Percentiles rank a stretch among this genome's conserved stretches.
Evolutionary conservation across 1,284 basidiomycete genomes (phyloP).

Genomic region (Phellopilus nigrolimitatus): DNA sequence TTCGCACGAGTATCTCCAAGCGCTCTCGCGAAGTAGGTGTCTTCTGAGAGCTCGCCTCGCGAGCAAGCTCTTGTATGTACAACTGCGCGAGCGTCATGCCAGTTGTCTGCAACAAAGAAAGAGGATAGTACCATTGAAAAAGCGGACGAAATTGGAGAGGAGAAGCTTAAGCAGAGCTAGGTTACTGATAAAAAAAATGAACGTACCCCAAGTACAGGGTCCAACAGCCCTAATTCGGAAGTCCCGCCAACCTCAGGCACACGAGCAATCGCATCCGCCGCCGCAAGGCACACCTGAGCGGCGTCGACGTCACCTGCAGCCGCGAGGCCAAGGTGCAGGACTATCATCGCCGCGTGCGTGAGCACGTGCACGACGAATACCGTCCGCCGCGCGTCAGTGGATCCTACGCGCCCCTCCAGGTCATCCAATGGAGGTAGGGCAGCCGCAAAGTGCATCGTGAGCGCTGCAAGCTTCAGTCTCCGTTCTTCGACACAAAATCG

Average conservation of each 20-base stretch:
- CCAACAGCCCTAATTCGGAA: constrained; percentile 21
- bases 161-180: not conserved
- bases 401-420: constrained; percentile 16
- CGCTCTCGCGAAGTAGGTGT: not conserved
- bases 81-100: constrained; percentile 27
- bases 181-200: no score
- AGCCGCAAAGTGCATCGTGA: constrained; percentile 31
- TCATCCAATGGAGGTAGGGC: constrained; percentile 24
- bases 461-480: constrained; percentile 9
- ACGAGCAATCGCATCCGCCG: constrained; percentile 1
- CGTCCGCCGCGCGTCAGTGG: constrained; percentile 20
- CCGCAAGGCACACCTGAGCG: constrained; percentile 25
- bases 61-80: constrained; percentile 25
- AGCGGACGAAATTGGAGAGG: not conserved
- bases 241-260: constrained; percentile 4
- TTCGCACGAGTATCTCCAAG: not conserved
- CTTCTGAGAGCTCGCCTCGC: not conserved
- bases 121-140: not conserved
- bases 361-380: constrained; percentile 30
- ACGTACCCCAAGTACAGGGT: constrained; percentile 28
- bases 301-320: constrained; percentile 25
- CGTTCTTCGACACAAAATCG: not conserved
- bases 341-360: constrained; percentile 31
- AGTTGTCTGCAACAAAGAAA: constrained; percentile 22
- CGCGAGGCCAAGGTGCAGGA: constrained; percentile 32